Evolutionary conservation across 331 rosid species (phyloP), one percentile per base, ranked within the genome.

Genomic region (Quercus phellos): DNA sequence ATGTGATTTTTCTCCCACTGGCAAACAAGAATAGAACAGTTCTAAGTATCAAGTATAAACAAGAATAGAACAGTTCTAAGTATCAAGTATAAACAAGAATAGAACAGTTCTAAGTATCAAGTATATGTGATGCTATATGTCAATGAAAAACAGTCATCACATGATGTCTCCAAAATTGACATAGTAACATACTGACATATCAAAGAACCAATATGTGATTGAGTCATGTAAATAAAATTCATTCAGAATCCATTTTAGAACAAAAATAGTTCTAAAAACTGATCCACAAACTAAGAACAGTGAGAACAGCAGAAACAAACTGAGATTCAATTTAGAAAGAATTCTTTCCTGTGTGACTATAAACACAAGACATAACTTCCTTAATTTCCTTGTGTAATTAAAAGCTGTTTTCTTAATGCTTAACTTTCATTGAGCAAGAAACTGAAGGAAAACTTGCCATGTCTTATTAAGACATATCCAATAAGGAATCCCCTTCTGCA

Each of bases 1-100:
- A 63, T 26, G 70, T 63, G 46, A 63, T 63, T 29, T 13, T 63
- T 46, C 70, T 63, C 42, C 70, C 70, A 29, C 70, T 63, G 70
- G 9, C 61, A 56, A 19, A 64, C 21, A 16, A 38, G 11, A 38
- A 64, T 16, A 64, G 53, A 12, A 13, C 16, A 10, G 53, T 46
- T 12, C 16, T 12, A 46, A 12, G 17, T 12, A 46, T 12, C 38
- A 30, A 17, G 30, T 21, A n/a, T 8, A 64, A 19, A 64, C 19
- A 16, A 38, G 11, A 38, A 64, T 16, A 64, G 53, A 12, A 13
- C 16, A 10, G 53, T 46, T 12, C 16, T 12, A 46, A 12, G 17
- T 12, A 46, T 12, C 38, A 30, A 17, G 30, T 21, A n/a, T 8
- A 64, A 19, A 64, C 19, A 16, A 38, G 11, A 38, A 64, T 16